Evolutionary conservation across 495 filamentous ascomycete genomes (phyloP), one percentile per base, ranked within the genome.

Genomic region (Neohortaea acidophila): DNA sequence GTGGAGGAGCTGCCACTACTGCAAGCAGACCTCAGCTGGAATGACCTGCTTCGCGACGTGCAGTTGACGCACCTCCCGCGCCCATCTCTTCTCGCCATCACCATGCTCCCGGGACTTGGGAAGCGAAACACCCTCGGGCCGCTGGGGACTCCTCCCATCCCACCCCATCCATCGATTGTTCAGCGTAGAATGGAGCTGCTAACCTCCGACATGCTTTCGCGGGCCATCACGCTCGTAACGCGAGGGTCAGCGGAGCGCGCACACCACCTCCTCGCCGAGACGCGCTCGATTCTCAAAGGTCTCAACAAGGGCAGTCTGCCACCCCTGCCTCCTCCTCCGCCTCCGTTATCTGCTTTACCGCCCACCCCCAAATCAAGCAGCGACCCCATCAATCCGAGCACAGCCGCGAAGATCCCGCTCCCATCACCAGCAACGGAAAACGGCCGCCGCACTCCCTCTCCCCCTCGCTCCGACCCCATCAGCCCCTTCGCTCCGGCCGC

Each of bases 181-280:
- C 89, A 99, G 59, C 75, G 89, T 25, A 77, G 89, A 29, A 99
- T 99, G 89, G 89, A 99, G 59, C 65, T 99, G 2, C 70, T 99
- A 20, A 94, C 91, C 1, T 96, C 91, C 2, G 89, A 99, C 57
- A 99, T 99, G 89, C 66, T 99, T 39, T 94, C 84, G 8, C 69
- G 89, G 27, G 84, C 91, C 3, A 63, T 99, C 34, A 93, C 84
- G 0, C 72, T 99, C 4, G 84, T 94, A 15, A 84, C 84, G 32
- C 72, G 85, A 18, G 82, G 84, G 14, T 85, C 94, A 54, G 81
- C 93, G 51, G 89, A 99, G 43, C 81, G 85, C 21, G 89, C 87
- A 1, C 77, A 89, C 49, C 89, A 91, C 25, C 70, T 96, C 2
- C 63, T 99, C 15, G 81, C 73, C 48, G 89, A 99, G 57, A 99